These are phyloP conservation scores for Raffaelea ambrosiae DNA, from an alignment of 2,329 filamentous ascomycete species.

Conservation along the genomic window DNA sequence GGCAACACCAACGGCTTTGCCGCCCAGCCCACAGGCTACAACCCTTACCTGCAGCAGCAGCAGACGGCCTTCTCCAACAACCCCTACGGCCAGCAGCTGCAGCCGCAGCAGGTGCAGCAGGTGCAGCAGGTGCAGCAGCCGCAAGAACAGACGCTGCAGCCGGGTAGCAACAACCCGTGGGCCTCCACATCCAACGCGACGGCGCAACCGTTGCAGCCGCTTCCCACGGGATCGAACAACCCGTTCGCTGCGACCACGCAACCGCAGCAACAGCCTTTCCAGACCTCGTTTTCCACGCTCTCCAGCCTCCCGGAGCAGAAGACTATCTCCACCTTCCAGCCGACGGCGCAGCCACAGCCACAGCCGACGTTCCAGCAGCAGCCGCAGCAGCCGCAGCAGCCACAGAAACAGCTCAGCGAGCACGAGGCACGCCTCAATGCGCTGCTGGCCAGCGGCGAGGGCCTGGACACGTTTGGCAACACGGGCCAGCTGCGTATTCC, in stretches of 20 bases:
- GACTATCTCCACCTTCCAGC: conserved; percentile 52
- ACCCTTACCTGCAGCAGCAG: conserved; percentile 50
- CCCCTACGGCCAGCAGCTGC: conserved; percentile 28
- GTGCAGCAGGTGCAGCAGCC: conserved; percentile 31
- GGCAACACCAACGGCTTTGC: conserved; percentile 51
- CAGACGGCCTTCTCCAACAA: conserved; percentile 19
- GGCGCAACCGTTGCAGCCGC: conserved; percentile 62
- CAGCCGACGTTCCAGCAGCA: conserved; percentile 30
- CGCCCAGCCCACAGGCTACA: conserved; percentile 58
- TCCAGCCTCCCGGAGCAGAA: conserved; percentile 77
- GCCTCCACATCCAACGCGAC: conserved; percentile 53
- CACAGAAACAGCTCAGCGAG: conserved; percentile 49
- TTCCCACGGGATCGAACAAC: conserved; percentile 94
- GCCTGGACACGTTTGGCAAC: conserved; percentile 95
- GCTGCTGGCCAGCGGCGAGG: conserved; percentile 78
- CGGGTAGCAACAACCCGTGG: conserved; percentile 95
- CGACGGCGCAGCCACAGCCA: conserved; percentile 22
- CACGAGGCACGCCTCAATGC: conserved; percentile 74
- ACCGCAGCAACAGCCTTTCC: conserved; percentile 35
- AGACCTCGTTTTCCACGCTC: conserved; percentile 59
- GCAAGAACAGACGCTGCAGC: conserved; percentile 55
- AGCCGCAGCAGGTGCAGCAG: conserved; percentile 29
- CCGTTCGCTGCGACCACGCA: conserved; percentile 61
- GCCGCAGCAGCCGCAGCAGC: conserved; percentile 33
- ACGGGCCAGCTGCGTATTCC: conserved; percentile 94